These are phyloP conservation scores for Colletotrichum tofieldiae DNA, from an alignment of 2,329 filamentous ascomycete species.

Conservation along the genomic window DNA sequence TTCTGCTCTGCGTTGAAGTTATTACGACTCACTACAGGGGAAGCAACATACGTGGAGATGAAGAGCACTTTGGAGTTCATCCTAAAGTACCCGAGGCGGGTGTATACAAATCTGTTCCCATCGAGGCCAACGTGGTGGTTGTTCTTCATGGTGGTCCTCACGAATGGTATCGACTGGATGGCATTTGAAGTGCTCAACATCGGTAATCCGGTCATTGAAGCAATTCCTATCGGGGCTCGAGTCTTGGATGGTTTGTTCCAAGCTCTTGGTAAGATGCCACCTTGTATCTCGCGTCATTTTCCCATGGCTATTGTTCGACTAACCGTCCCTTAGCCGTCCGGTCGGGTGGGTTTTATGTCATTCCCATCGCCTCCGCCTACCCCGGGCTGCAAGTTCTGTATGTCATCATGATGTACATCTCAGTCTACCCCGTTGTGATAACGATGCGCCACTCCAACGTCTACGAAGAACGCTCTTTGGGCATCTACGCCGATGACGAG, in stretches of 20 bases:
- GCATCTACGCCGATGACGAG: constrained; percentile 65
- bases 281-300: not conserved
- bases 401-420: constrained; percentile 78
- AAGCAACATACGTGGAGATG: constrained; percentile 55
- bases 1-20: constrained; percentile 68
- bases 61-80: constrained; percentile 69
- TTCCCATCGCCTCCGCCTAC: constrained; percentile 70
- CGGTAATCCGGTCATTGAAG: constrained; percentile 69
- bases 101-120: constrained; percentile 77
- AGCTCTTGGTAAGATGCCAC: constrained; percentile 63
- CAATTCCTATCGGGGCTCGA: constrained; percentile 67
- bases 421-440: constrained; percentile 74
- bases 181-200: constrained; percentile 78
- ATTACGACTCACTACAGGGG: constrained; percentile 56
- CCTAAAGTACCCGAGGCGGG: constrained; percentile 69
- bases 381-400: constrained; percentile 74
- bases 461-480: constrained; percentile 79
- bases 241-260: constrained; percentile 78
- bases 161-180: constrained; percentile 77
- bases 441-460: constrained; percentile 79
- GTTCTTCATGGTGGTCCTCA: constrained; percentile 70
- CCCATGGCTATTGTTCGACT: not conserved
- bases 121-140: constrained; percentile 77
- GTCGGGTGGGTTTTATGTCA: constrained; percentile 77
- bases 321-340: constrained; percentile 66